Percentiles rank a stretch among this genome's conserved stretches.
These are phyloP conservation scores for Keithomyces neogunnii DNA, from an alignment of 2,329 filamentous ascomycete genomes.

Conservation along the genomic window DNA sequence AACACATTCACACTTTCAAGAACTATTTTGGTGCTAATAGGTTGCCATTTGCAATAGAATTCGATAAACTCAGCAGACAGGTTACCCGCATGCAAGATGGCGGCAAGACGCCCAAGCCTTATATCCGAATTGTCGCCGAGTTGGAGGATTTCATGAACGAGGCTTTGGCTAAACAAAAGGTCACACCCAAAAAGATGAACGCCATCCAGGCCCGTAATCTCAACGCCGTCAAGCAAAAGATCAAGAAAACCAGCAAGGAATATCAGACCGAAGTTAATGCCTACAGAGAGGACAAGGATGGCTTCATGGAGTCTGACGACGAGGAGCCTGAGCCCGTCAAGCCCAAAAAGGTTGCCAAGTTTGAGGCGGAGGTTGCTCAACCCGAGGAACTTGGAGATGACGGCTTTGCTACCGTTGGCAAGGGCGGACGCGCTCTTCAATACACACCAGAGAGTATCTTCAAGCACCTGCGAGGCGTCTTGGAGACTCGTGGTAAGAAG, in stretches of 20 bases:
- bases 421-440: constrained; percentile 78
- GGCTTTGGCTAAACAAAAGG: constrained; percentile 90
- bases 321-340: constrained; percentile 57
- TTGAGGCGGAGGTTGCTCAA: constrained; percentile 38
- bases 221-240: constrained; percentile 95
- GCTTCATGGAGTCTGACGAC: constrained; percentile 77
- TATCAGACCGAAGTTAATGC: constrained; percentile 80
- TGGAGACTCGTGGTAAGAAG: constrained; percentile 97
- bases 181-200: constrained; percentile 97
- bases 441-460: constrained; percentile 98
- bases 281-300: constrained; percentile 78
- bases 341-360: constrained; percentile 23
- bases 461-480: constrained; percentile 86
- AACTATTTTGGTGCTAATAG: constrained; percentile 7
- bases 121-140: constrained; percentile 88
- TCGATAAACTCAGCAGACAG: constrained; percentile 88
- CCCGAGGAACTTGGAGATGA: constrained; percentile 62
- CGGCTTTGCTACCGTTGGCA: constrained; percentile 82
- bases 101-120: constrained; percentile 77
- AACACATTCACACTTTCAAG: background rate
- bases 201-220: constrained; percentile 87
- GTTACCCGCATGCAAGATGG: constrained; percentile 69
- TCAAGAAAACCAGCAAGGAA: constrained; percentile 98
- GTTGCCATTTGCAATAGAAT: constrained; percentile 48
- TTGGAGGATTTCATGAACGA: constrained; percentile 93